Percentiles rank a stretch among this genome's conserved stretches.
These are phyloP conservation scores for Wickerhamiella kurtzmanii DNA, from an alignment of 805 yeast species.

Conservation along the genomic window DNA sequence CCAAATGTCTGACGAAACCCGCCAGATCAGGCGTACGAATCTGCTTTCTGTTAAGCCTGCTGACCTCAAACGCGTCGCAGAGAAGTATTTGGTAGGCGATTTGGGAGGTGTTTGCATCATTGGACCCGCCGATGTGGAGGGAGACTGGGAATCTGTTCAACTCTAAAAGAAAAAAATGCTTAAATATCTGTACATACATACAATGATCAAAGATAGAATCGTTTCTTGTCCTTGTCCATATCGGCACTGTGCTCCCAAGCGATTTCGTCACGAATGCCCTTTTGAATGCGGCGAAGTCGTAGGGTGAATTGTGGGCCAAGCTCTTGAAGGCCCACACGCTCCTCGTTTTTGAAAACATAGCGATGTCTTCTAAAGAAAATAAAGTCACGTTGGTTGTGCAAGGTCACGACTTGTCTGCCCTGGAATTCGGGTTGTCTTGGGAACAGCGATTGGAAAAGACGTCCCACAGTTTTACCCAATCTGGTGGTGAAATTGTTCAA, in stretches of 20 bases:
- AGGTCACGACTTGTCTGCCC: conserved; percentile 89
- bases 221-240: conserved; percentile 92
- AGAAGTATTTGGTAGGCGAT: conserved; percentile 39
- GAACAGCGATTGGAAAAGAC: conserved; percentile 79
- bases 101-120: conserved; percentile 14
- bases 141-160: conserved; percentile 7
- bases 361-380: conserved; percentile 93
- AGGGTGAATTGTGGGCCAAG: conserved; percentile 94
- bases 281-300: conserved; percentile 74
- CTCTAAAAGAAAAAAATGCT: background rate
- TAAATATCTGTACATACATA: conserved; percentile 3
- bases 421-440: conserved; percentile 89
- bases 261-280: conserved; percentile 79
- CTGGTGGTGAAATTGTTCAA: conserved; percentile 87
- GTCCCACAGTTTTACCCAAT: conserved; percentile 85
- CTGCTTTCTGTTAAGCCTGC: conserved; percentile 50
- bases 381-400: conserved; percentile 93
- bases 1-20: conserved; percentile 63
- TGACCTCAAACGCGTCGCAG: conserved; percentile 55
- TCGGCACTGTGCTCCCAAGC: conserved; percentile 96
- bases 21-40: conserved; percentile 64
- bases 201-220: conserved; percentile 53
- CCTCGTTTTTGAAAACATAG: conserved; percentile 77
- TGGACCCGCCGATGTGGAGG: conserved; percentile 14
- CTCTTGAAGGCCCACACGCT: conserved; percentile 88